Percentiles rank a stretch among this genome's conserved stretches.
Conservation (phyloP, 345 rosid species). For the Brassica carinata region DNA sequence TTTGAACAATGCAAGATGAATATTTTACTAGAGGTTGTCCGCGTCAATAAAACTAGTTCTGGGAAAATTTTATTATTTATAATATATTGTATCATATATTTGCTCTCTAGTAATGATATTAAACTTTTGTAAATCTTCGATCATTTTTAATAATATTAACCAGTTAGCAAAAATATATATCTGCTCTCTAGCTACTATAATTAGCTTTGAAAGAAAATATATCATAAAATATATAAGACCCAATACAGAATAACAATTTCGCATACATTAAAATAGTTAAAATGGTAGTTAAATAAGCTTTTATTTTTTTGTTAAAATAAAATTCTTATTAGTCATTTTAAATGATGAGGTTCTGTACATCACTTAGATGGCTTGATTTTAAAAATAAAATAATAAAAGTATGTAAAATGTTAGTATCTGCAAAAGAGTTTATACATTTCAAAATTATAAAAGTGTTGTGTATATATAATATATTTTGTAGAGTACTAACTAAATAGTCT, state of each 20-base stretch:
- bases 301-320: neutral
- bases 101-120: too few relatives aligned
- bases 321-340: neutral
- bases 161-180: too few relatives aligned
- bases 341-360: neutral
- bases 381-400: neutral
- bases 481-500: neutral
- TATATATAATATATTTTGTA: neutral
- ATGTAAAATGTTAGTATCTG: neutral
- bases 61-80: neutral
- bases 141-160: too few relatives aligned
- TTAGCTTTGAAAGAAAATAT: slow-evolving; percentile 17
- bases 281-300: neutral
- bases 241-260: neutral
- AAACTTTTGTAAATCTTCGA: too few relatives aligned
- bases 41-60: slow-evolving; percentile 16
- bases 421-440: neutral
- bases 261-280: neutral
- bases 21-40: slow-evolving; percentile 36
- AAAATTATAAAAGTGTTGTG: neutral
- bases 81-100: neutral
- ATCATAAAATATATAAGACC: slow-evolving; percentile 8
- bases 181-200: slow-evolving; percentile 4
- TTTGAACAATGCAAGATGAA: slow-evolving; percentile 34
- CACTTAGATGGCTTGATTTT: neutral